Evolutionary conservation across 148 eudicot species (phyloP).

Genomic region (Polygonum maritimum): DNA sequence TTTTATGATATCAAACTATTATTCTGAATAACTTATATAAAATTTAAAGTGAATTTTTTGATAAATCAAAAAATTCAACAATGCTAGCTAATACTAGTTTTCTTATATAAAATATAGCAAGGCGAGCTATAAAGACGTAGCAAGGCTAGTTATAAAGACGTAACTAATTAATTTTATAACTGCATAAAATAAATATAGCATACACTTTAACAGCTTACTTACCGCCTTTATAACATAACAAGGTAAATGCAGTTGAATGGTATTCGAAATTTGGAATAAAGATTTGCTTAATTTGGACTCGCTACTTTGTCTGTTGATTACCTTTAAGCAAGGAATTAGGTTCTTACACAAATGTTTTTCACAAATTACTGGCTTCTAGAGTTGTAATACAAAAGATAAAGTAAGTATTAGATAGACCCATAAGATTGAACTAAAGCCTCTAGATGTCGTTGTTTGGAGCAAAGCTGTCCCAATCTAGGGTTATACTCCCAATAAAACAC

Average conservation of each 20-base stretch:
- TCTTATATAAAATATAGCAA: no score
- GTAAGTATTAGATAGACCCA: neutral
- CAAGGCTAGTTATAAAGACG: no score
- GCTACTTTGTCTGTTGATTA: neutral
- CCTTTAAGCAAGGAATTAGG: constrained; percentile 6
- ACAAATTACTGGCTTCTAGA: neutral
- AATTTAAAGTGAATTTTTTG: no score
- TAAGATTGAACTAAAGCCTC: neutral
- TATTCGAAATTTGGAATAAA: neutral
- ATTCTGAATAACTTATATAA: no score
- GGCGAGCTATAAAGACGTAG: no score
- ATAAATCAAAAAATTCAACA: no score
- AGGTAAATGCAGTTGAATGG: neutral
- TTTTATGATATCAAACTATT: no score
- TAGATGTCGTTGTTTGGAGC: no score
- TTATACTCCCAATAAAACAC: no score
- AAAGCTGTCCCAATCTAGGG: no score
- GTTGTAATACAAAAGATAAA: neutral
- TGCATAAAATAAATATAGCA: neutral
- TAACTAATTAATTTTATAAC: no score
- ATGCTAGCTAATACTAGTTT: no score
- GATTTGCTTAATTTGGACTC: constrained; percentile 6
- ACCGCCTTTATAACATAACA: neutral
- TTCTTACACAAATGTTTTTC: neutral
- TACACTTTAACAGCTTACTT: neutral